Evolutionary conservation across 805 yeast species (phyloP), one percentile per base, ranked within the genome.

Genomic region (Suhomyces faveliae): DNA sequence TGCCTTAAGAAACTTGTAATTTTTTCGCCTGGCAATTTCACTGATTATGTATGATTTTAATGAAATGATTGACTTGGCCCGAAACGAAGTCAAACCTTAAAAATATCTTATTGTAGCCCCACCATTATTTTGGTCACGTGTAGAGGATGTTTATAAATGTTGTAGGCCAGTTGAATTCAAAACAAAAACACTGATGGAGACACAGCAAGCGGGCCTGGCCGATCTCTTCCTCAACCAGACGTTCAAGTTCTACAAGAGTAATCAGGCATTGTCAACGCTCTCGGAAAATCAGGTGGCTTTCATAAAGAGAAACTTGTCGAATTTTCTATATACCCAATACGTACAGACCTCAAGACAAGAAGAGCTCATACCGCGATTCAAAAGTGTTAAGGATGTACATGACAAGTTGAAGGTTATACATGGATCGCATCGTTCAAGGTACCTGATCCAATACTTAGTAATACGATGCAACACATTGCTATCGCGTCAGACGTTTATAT

Each of bases 171-270:
- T 22, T 22, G 7, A 22, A 9, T 15, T 33, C 20, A 33, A 33
- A 33, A 33, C 21, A 15, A 1, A 6, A 33, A 17, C 27, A 24
- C 5, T 27, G 21, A 33, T 33, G 37, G 37, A 33, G n/a, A 20
- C 13, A 33, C 21, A 15, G 37, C 21, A 33, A 15, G 37, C 37
- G 21, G 37, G 37, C 10, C 37, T 33, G 21, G 44, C 30, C 10
- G 45, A 51, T 22, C 43, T 53, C 38, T 51, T 53, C 27, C 37
- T 49, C 39, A 49, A 53, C 48, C 54, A 51, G 35, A 48, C 53
- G 24, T 53, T 51, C 48, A 48, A 49, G 50, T 35, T 53, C 10
- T 42, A 45, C 43, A 51, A 49, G 35, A 40, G 45, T 43, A 49
- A 53, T 49, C 49, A 46, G 27, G 21, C 39, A 10, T 22, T 51